Evolutionary conservation across 2,329 filamentous ascomycete genomes (phyloP), one percentile per base, ranked within the genome.

Genomic region (Fusarium sambucinum): DNA sequence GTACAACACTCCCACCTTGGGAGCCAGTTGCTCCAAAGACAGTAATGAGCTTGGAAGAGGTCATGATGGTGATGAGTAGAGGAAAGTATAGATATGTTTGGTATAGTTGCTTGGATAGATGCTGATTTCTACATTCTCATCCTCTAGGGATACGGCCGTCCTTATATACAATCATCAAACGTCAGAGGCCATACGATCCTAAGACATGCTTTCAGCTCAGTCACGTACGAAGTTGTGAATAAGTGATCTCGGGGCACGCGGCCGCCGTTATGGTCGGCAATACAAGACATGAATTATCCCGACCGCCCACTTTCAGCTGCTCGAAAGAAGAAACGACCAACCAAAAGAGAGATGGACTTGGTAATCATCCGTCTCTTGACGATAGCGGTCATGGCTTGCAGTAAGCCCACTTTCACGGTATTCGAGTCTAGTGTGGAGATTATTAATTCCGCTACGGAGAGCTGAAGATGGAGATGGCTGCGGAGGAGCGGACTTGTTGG

Each of bases 1-100:
- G 59, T 16, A 75, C 70, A 16, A 78, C 76, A 41, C 74, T 75
- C 33, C 74, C 73, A 11, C 77, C 77, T 30, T 78, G 77, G 8
- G 68, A 44, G 32, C 76, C 77, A 32, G 75, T 78, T 32, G 77
- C 73, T 13, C 77, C 76, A 55, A 74, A 77, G 16, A 79, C 72
- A 33, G 77, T 76, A 33, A 78, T 62, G 58, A 76, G 42, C 51
- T 74, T 76, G 40, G 71, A 41, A 46, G 73, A 52, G 51, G 71
- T 59, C 75, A 77, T 77, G 17, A 11, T 58, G 30, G 16, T 23
- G 38, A 45, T 30, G 37, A 27, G 9, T 38, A 11, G 14, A 32
- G 14, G 29, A 45, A 32, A 42, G 8, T 40, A 27, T 46, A 37
- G 47, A 8, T 44, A 46, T 58, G 30, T 10, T 55, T 54, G 54